Evolutionary conservation across 139 green algal genomes (phyloP).

Genomic region (Bryopsis sp.): DNA sequence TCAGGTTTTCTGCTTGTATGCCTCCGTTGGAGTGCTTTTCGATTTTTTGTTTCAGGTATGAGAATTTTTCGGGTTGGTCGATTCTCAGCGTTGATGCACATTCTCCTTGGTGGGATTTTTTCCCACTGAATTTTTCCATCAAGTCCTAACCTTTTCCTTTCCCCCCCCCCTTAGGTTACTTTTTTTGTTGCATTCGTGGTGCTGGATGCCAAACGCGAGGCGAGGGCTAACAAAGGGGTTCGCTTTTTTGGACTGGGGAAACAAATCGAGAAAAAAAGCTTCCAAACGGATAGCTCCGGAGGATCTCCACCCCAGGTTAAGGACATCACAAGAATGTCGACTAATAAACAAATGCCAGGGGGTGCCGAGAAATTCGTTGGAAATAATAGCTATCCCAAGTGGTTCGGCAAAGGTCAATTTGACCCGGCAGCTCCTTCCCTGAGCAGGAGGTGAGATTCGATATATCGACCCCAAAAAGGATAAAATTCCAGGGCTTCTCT

Average conservation of each 20-base stretch:
- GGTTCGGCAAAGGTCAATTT: too few species aligned
- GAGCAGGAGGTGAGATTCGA: too few species aligned
- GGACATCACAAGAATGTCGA: not conserved
- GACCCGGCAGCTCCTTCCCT: too few species aligned
- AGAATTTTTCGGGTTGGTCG: not conserved
- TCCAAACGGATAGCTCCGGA: not conserved
- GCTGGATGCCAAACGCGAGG: slow-evolving; percentile 29
- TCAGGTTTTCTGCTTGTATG: slow-evolving; percentile 39
- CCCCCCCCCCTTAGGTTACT: too few species aligned
- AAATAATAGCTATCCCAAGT: not conserved
- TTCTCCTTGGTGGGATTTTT: too few species aligned
- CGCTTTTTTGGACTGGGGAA: not conserved
- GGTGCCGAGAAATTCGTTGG: not conserved
- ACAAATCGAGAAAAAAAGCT: not conserved
- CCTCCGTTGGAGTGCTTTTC: slow-evolving; percentile 35
- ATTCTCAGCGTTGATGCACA: not conserved
- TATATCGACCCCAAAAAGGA: too few species aligned
- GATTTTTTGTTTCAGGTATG: slow-evolving; percentile 34
- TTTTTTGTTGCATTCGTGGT: slow-evolving; percentile 35
- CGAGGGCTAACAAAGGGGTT: too few species aligned
- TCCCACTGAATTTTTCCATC: too few species aligned
- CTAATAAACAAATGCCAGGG: not conserved
- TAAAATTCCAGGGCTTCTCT: too few species aligned
- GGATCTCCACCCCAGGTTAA: not conserved
- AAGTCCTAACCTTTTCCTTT: too few species aligned